phyloP scores from a whole-genome alignment of 169 alveolate species.

The Blepharisma undulans region DNA sequence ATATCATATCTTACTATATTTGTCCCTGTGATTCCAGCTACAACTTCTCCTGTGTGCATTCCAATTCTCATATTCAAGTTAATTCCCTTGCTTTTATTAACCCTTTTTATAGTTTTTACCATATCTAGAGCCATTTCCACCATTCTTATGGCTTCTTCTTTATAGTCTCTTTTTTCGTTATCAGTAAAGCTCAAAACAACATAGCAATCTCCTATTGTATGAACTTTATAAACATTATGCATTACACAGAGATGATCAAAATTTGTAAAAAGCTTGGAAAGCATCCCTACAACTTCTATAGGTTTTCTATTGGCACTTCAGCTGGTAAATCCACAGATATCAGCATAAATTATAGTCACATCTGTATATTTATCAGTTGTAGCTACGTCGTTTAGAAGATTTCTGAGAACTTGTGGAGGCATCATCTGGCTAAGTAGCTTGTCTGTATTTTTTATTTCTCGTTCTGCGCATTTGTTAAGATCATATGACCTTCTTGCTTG shows the following conservation, averaged over 20 bases:
- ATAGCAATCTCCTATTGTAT: slow-evolving; percentile 99
- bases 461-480: not conserved
- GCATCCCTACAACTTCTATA: slow-evolving; percentile 89
- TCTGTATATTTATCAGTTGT: slow-evolving; percentile 90
- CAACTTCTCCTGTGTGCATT: slow-evolving; percentile 94
- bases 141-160: not conserved
- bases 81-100: not conserved
- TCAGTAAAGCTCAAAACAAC: slow-evolving; percentile 95
- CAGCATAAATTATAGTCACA: slow-evolving; percentile 97
- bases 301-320: slow-evolving; percentile 87
- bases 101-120: not conserved
- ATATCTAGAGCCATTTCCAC: not conserved
- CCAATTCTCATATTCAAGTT: slow-evolving; percentile 92
- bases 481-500: not conserved
- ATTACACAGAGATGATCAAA: slow-evolving; percentile 94
- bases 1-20: slow-evolving; percentile 89
- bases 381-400: slow-evolving; percentile 50
- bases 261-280: slow-evolving; percentile 91
- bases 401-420: slow-evolving; percentile 42
- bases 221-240: slow-evolving; percentile 94
- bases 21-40: slow-evolving; percentile 96
- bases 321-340: slow-evolving; percentile 96
- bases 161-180: not conserved
- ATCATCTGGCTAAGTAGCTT: not conserved
- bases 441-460: slow-evolving; percentile 29